Evolutionary conservation across 176 grass and related monocot species (phyloP), one percentile per base, ranked within the genome.

Genomic region (Avena atlantica): DNA sequence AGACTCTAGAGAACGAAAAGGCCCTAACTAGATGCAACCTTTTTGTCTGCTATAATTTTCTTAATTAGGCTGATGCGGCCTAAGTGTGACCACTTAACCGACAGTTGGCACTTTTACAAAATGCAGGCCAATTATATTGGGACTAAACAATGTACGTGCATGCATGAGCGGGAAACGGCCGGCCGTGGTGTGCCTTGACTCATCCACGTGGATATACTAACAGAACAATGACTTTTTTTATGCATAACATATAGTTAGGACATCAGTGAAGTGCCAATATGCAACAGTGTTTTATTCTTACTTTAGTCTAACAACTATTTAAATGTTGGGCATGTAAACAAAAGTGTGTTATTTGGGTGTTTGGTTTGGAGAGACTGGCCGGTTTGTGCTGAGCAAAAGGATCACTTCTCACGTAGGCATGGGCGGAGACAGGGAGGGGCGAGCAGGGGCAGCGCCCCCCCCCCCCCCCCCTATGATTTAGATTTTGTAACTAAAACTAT

Each of bases 51-150:
- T 60, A 20, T 80, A 27, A 62, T 84, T 81, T 74, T 85, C 21
- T 56, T 87, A 62, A 74, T 67, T 71, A 47, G 23, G 44, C 44
- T 74, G 82, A 85, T 89, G 56, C 65, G 15, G 42, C 62, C 49
- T 78, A 88, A 84, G 49, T 74, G 75, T 76, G 74, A 86, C 84
- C 61, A 56, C 61, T 59, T 16, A 83, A 45, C 67, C 8, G 81
- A 29, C 68, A 73, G 20, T 73, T 29, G 21, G 19, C 62, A 68
- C 74, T 57, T 85, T 56, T 56, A 51, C 84, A 78, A 78, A 67
- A 36, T 19, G 31, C 60, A 42, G 44, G 57, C 34, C 63, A 79
- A 86, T 79, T 69, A 86, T 86, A 47, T 69, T 61, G 13, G 48
- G 61, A 21, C 16, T 56, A 83, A 83, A 70, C 74, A 77, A 77